Base-by-base conservation (phyloP, 345 rosid species). In the sweet orange (Citrus sinensis) region DNA sequence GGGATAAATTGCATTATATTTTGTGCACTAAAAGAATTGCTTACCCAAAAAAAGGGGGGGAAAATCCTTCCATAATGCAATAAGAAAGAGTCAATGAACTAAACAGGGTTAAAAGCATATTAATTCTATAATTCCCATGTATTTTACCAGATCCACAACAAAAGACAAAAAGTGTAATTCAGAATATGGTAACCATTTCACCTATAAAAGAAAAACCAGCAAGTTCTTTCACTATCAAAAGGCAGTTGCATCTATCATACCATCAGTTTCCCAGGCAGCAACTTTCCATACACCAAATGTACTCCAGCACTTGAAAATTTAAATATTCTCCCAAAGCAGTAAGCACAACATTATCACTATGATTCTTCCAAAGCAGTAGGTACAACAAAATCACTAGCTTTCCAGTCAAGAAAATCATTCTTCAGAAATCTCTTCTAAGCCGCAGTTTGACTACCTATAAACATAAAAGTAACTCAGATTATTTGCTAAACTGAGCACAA, bases 361-460 rank as follows among this genome's bases (percentile, higher is more conserved):
- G 65, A 60, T 10, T 51, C 49, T 65, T 58, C 60, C 2, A 16
- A 72, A 72, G 66, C 7, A 34, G n/a, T 55, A 34, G 40, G 29
- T 30, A 19, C 27, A 63, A 29, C 42, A 75, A 63, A 74, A 63
- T 75, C 40, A 9, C 29, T 54, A 27, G 68, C 59, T 24, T 39
- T 29, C 69, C 10, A 24, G 22, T 7, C 14, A 5, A 16, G 61
- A 29, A 64, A 9, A 49, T 10, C 62, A 30, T 29, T 37, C 25
- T 63, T 29, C 8, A 11, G 4, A 7, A 5, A 9, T 62, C 27
- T 7, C 79, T 65, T 24, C 73, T 34, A 17, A 2, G 51, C 49
- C 4, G 55, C 73, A n/a, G 3, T 54, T 55, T 62, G 29, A 34
- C 71, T 76, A 67, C 65, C 79, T 76, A 64, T 42, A 27, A 25